These are phyloP conservation scores for Sistotremastrum suecicum DNA, from an alignment of 768 basidiomycete species.

Conservation along the genomic window DNA sequence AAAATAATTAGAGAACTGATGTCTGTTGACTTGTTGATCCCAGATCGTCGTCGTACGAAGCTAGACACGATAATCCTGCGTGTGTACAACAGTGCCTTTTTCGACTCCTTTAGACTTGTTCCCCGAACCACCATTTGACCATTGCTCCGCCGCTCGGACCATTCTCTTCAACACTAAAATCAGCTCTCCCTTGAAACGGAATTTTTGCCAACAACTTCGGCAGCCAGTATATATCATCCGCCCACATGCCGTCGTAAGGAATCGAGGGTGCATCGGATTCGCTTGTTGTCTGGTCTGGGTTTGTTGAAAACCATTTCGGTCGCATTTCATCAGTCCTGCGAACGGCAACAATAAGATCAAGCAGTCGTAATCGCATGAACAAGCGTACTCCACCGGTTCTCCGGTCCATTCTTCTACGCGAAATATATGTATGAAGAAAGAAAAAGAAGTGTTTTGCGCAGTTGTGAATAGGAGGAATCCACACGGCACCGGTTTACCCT, in stretches of 20 bases:
- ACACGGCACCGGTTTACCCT: constrained; percentile 43
- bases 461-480: constrained; percentile 52
- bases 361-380: background rate
- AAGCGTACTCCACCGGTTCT: constrained; percentile 46
- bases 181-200: constrained; percentile 34
- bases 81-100: too few species aligned
- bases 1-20: too few species aligned
- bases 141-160: constrained; percentile 7
- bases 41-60: too few species aligned
- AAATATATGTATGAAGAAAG: constrained; percentile 64
- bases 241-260: constrained; percentile 52
- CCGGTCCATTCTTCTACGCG: constrained; percentile 49
- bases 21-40: too few species aligned
- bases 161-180: constrained; percentile 18
- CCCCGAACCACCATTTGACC: constrained; percentile 24
- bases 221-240: constrained; percentile 54
- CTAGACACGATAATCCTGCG: too few species aligned
- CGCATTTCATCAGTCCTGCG: constrained; percentile 80
- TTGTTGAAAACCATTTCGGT: constrained; percentile 60
- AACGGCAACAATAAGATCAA: background rate
- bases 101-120: too few species aligned
- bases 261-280: constrained; percentile 22
- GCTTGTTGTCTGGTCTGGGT: background rate
- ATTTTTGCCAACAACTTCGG: constrained; percentile 36
- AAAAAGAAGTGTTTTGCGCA: constrained; percentile 35